A percentile compares a stretch with the other conserved stretches of the same genome.
Conservation (phyloP, 306 rosid species). For the Alnus glutinosa region DNA sequence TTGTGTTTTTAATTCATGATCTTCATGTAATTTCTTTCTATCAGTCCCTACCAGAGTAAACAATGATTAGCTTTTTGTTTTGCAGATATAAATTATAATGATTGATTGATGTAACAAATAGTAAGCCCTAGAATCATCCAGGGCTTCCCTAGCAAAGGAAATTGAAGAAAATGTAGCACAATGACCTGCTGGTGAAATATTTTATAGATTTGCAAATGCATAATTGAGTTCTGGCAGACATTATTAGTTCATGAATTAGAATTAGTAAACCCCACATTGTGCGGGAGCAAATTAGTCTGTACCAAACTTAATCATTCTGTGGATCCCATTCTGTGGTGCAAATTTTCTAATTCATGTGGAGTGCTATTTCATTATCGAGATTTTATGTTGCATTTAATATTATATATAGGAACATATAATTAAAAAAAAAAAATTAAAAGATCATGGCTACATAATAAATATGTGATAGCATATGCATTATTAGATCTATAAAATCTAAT, state of each 20-base stretch:
- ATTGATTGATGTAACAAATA: neutral
- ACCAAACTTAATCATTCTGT: neutral
- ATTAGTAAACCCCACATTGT: neutral
- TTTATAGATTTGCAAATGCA: neutral
- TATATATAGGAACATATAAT: too few species aligned
- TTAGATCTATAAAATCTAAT: too few species aligned
- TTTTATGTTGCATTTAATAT: too few species aligned
- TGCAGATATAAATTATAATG: neutral
- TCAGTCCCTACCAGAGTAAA: neutral
- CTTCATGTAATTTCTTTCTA: neutral
- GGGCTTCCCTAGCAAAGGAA: neutral
- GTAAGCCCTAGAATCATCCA: neutral
- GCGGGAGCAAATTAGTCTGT: neutral
- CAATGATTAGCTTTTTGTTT: neutral
- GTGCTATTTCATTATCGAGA: neutral
- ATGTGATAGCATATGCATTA: too few species aligned
- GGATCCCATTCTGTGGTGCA: slow-evolving; percentile 3
- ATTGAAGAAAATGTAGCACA: slow-evolving; percentile 1
- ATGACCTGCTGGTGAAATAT: neutral
- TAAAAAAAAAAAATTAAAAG: too few species aligned
- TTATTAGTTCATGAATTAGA: neutral
- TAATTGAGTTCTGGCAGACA: neutral
- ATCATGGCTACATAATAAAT: too few species aligned
- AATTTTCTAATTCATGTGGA: neutral
- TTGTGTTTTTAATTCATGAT: neutral